phyloP scores from a whole-genome alignment of 345 rosid genomes.

The Eutrema heterophyllum region DNA sequence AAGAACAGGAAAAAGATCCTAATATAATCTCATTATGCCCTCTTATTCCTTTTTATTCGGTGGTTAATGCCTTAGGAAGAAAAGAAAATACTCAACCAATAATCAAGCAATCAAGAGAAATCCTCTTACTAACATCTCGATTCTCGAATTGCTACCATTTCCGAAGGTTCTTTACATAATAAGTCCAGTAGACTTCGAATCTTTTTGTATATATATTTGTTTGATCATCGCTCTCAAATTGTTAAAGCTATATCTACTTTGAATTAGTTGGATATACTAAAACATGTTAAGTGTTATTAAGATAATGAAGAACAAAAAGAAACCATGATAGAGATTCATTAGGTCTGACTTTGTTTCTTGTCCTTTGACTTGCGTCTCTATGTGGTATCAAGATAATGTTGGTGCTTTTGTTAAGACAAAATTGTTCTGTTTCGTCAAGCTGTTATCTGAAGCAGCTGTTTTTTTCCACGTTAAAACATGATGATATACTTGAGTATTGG shows the following conservation, averaged over 20 bases:
- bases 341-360: conserved; percentile 6
- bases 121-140: background rate
- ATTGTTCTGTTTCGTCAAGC: background rate
- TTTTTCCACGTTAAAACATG: too few relatives aligned
- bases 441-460: background rate
- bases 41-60: too few relatives aligned
- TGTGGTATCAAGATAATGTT: conserved; percentile 5
- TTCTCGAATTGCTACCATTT: background rate
- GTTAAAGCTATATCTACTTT: background rate
- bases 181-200: background rate
- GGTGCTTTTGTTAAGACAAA: conserved; percentile 17
- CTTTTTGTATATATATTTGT: background rate
- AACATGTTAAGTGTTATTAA: background rate
- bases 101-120: too few relatives aligned
- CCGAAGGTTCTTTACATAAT: background rate
- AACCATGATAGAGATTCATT: background rate
- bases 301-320: background rate
- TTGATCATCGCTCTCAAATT: background rate
- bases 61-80: too few relatives aligned
- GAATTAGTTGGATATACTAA: background rate
- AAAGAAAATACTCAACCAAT: too few relatives aligned
- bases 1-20: too few relatives aligned
- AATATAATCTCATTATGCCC: too few relatives aligned
- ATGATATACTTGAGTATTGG: too few relatives aligned
- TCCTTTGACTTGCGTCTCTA: background rate